phyloP scores from a whole-genome alignment of 306 rosid species.

The Lathyrus oleraceus region DNA sequence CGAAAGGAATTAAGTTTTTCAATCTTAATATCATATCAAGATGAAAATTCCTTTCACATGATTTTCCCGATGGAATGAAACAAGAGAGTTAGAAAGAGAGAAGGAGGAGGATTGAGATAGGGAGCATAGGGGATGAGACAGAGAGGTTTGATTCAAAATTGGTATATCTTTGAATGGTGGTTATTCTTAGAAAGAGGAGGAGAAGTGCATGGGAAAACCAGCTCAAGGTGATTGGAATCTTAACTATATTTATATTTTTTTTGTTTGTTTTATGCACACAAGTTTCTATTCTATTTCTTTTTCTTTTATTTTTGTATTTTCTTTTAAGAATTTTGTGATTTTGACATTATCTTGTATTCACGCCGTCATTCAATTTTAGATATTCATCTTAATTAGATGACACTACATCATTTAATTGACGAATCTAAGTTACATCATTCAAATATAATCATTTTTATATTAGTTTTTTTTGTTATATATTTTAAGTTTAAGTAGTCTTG shows the following conservation, averaged over 20 bases:
- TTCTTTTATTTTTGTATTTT: no score
- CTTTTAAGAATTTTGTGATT: no score
- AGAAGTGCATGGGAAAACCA: constrained; percentile 37
- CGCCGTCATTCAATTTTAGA: no score
- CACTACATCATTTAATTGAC: no score
- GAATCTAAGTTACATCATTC: no score
- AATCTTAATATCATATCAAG: neutral
- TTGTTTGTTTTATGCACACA: constrained; percentile 14
- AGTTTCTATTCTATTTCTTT: neutral
- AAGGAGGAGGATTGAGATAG: neutral
- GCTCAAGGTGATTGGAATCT: constrained; percentile 43
- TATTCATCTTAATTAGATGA: no score
- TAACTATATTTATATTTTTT: constrained; percentile 53
- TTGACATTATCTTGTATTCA: no score
- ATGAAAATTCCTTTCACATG: constrained; percentile 30
- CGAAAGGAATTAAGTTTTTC: constrained; percentile 24
- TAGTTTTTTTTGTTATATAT: no score
- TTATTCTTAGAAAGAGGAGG: constrained; percentile 53
- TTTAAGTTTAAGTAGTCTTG: no score
- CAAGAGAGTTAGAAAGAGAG: neutral
- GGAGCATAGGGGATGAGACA: constrained; percentile 24
- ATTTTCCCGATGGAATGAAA: constrained; percentile 33
- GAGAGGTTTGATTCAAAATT: constrained; percentile 33
- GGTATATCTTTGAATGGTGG: constrained; percentile 58
- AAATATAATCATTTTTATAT: no score